phyloP scores from a whole-genome alignment of 2,329 filamentous ascomycete genomes.

The Zasmidium angulare region DNA sequence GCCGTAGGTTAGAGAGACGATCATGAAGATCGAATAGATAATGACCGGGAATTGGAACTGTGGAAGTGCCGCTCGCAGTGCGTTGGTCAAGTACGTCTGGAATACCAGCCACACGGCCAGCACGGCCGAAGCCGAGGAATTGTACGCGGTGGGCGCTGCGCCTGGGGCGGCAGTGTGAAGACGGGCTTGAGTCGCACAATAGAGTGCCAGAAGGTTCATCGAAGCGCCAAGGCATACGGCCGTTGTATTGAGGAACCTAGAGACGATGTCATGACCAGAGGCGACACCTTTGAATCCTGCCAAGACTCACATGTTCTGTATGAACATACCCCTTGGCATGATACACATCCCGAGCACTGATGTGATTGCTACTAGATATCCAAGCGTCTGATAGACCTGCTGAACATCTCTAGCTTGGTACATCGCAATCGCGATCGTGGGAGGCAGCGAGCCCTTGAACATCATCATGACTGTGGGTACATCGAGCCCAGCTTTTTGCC shows the following conservation, averaged over 20 bases:
- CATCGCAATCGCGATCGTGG: conserved; percentile 36
- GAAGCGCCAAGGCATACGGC: conserved; percentile 60
- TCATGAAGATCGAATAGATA: conserved; percentile 67
- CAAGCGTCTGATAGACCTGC: conserved; percentile 54
- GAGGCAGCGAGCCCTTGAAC: conserved; percentile 36
- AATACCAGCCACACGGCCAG: conserved; percentile 70
- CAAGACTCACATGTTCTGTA: neutral
- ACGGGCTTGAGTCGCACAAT: conserved; percentile 64
- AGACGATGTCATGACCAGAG: conserved; percentile 47
- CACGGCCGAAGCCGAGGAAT: conserved; percentile 70
- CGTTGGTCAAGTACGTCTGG: conserved; percentile 67
- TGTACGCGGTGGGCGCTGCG: conserved; percentile 52
- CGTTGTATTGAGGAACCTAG: conserved; percentile 56
- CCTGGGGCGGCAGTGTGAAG: conserved; percentile 51
- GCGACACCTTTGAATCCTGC: conserved; percentile 19
- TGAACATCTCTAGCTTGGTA: conserved; percentile 51
- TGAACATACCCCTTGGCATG: conserved; percentile 62
- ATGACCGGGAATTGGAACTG: conserved; percentile 69
- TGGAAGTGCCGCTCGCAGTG: conserved; percentile 64
- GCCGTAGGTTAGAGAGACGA: conserved; percentile 63
- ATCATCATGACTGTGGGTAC: conserved; percentile 27
- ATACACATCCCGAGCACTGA: conserved; percentile 64
- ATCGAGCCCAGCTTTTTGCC: conserved; percentile 34
- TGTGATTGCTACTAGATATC: conserved; percentile 66
- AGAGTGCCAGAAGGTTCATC: conserved; percentile 62